Conservation (phyloP, 441 rosid species). For the Populus hybrid region DNA sequence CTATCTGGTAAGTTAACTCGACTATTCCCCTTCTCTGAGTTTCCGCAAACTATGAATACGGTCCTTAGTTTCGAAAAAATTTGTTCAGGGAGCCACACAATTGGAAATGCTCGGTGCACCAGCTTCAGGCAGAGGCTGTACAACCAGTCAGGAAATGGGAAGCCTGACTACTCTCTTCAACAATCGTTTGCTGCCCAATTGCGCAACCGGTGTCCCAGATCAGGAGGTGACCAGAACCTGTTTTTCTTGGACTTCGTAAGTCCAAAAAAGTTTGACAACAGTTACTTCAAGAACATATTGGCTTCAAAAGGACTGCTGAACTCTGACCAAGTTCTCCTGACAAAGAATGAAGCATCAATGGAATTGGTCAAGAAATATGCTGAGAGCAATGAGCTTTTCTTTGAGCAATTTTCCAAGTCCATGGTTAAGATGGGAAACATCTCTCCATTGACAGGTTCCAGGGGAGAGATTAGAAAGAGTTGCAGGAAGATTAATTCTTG, state of each 20-base stretch:
- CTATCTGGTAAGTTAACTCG: constrained; percentile 57
- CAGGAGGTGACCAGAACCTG: constrained; percentile 86
- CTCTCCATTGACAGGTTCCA: constrained; percentile 72
- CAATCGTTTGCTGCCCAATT: constrained; percentile 58
- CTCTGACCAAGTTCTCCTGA: constrained; percentile 75
- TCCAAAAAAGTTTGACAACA: constrained; percentile 64
- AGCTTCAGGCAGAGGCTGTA: constrained; percentile 92
- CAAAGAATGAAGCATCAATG: constrained; percentile 48
- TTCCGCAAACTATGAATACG: not conserved
- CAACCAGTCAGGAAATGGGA: constrained; percentile 76
- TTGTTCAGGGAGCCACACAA: constrained; percentile 82
- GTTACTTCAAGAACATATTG: constrained; percentile 72
- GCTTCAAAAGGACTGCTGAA: constrained; percentile 64
- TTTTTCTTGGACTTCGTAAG: constrained; percentile 60
- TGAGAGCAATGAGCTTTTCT: constrained; percentile 50
- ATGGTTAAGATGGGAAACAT: constrained; percentile 88
- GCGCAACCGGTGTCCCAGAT: constrained; percentile 57
- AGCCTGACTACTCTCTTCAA: constrained; percentile 67
- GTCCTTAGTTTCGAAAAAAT: not conserved
- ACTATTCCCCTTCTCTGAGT: not conserved
- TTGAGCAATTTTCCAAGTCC: constrained; percentile 71
- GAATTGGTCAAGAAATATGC: constrained; percentile 74
- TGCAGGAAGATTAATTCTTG: constrained; percentile 72
- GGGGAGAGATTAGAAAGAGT: constrained; percentile 70
- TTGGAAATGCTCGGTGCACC: constrained; percentile 79